phyloP scores from a whole-genome alignment of 2,329 filamentous ascomycete species.

The Raffaelea ambrosiae region DNA sequence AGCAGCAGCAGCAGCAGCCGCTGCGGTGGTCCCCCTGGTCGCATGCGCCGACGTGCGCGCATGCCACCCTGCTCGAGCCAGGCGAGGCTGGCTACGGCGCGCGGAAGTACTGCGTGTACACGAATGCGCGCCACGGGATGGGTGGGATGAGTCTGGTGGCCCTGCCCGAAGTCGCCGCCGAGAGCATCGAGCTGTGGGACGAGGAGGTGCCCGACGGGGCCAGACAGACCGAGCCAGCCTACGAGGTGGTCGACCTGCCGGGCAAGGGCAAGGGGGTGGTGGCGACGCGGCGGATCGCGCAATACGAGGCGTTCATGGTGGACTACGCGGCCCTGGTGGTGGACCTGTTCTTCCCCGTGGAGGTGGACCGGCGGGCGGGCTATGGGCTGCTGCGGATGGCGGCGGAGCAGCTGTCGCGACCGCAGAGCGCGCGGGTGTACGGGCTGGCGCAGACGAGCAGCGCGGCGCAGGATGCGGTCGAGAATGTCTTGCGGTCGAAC shows the following conservation, averaged over 20 bases:
- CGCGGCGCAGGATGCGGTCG: slow-evolving; percentile 19
- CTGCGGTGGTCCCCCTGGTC: slow-evolving; percentile 18
- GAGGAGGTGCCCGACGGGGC: slow-evolving; percentile 9
- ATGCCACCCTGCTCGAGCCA: slow-evolving; percentile 2
- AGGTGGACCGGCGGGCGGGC: slow-evolving; percentile 17
- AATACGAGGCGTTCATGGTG: slow-evolving; percentile 25
- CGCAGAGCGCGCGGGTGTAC: slow-evolving; percentile 15
- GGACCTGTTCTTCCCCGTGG: slow-evolving; percentile 20
- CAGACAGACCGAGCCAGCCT: slow-evolving; percentile 9
- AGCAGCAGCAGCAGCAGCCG: not conserved
- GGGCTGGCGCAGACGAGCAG: slow-evolving; percentile 19
- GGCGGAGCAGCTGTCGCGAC: slow-evolving; percentile 19
- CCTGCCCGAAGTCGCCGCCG: slow-evolving; percentile 23
- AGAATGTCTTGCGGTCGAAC: slow-evolving; percentile 26
- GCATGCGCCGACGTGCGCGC: slow-evolving; percentile 16
- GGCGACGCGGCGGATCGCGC: slow-evolving; percentile 22
- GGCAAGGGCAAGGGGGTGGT: slow-evolving; percentile 26
- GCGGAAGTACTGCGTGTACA: slow-evolving; percentile 20
- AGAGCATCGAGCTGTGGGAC: slow-evolving; percentile 19
- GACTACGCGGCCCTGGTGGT: slow-evolving; percentile 25
- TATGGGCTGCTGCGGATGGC: slow-evolving; percentile 21
- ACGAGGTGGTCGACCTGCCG: slow-evolving; percentile 21
- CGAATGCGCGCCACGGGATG: slow-evolving; percentile 16
- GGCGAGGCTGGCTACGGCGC: not conserved
- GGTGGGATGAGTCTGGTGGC: slow-evolving; percentile 26